These are phyloP conservation scores for Sphaceloma murrayae DNA, from an alignment of 2,329 filamentous ascomycete genomes.

Conservation along the genomic window DNA sequence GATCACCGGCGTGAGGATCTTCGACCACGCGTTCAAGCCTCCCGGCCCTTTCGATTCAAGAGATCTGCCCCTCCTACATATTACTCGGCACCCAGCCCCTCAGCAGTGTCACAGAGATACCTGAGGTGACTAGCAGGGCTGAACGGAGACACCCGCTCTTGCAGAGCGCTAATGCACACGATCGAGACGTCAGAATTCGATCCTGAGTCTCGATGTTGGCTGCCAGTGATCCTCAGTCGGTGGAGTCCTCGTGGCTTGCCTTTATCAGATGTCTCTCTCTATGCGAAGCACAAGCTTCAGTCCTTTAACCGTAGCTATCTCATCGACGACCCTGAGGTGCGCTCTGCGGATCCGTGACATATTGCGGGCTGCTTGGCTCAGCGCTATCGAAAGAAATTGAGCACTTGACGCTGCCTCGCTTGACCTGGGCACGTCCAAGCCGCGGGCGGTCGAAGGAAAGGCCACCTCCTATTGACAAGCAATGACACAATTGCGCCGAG, in stretches of 20 bases:
- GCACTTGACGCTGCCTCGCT: not conserved
- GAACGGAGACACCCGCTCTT: constrained; percentile 7
- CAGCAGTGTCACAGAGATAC: constrained; percentile 4
- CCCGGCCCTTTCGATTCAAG: constrained; percentile 1
- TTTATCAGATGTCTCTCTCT: constrained; percentile 7
- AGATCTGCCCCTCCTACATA: too few species aligned
- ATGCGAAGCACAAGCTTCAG: constrained; percentile 1
- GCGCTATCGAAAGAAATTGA: constrained; percentile 10
- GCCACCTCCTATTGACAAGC: constrained; percentile 4
- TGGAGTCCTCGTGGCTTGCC: constrained; percentile 8
- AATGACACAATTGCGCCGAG: not conserved
- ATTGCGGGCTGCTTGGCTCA: constrained; percentile 2
- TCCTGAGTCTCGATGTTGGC: constrained; percentile 10
- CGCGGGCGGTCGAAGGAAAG: constrained; percentile 3
- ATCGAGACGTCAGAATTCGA: constrained; percentile 15
- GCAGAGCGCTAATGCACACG: constrained; percentile 7
- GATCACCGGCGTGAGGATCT: constrained; percentile 4
- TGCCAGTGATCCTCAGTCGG: constrained; percentile 3
- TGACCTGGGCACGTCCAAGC: not conserved
- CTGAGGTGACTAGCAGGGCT: not conserved
- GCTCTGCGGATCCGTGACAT: constrained; percentile 7
- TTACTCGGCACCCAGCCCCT: too few species aligned
- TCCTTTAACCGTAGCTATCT: too few species aligned
- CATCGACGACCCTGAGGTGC: too few species aligned
- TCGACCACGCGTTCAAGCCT: constrained; percentile 12